A percentile compares a stretch with the other conserved stretches of the same genome.
Evolutionary conservation across 2,329 filamentous ascomycete genomes (phyloP).

Genomic region (Diaporthe citrichinensis): DNA sequence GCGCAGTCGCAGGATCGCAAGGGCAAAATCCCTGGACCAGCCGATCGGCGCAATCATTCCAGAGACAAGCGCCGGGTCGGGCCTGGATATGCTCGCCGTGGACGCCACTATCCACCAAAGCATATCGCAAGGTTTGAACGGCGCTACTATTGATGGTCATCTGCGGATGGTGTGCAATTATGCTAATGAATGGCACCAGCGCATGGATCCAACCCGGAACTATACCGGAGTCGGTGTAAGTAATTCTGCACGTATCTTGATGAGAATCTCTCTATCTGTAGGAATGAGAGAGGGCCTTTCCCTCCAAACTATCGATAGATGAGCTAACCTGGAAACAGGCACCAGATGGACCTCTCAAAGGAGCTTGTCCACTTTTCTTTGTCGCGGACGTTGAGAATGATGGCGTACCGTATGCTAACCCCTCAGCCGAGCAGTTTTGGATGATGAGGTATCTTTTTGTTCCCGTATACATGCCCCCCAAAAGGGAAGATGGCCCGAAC

Average conservation of each 20-base stretch:
- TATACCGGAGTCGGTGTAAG: not conserved
- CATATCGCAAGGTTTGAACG: not conserved
- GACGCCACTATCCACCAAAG: not conserved
- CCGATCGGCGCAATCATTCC: not conserved
- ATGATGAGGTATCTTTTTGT: conserved; percentile 10
- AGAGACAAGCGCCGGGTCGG: not conserved
- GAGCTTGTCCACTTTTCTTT: not conserved
- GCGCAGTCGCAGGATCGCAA: not conserved
- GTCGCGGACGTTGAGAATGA: not conserved
- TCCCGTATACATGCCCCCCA: not conserved
- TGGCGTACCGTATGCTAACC: not conserved
- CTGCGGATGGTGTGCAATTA: not conserved
- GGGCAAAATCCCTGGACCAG: not conserved
- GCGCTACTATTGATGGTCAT: not conserved
- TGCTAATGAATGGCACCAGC: conserved; percentile 16
- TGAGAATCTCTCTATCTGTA: not conserved
- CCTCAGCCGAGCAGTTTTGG: not conserved
- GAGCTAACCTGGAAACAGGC: not conserved
- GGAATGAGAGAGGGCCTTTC: too few relatives aligned
- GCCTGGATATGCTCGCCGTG: not conserved
- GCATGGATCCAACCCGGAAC: not conserved
- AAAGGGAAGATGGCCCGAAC: not conserved
- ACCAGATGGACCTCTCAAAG: not conserved
- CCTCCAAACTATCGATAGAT: not conserved
- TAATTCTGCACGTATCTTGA: not conserved